phyloP scores from a whole-genome alignment of 1,139 yeast genomes.

The Magnusiomyces tetraspermus region DNA sequence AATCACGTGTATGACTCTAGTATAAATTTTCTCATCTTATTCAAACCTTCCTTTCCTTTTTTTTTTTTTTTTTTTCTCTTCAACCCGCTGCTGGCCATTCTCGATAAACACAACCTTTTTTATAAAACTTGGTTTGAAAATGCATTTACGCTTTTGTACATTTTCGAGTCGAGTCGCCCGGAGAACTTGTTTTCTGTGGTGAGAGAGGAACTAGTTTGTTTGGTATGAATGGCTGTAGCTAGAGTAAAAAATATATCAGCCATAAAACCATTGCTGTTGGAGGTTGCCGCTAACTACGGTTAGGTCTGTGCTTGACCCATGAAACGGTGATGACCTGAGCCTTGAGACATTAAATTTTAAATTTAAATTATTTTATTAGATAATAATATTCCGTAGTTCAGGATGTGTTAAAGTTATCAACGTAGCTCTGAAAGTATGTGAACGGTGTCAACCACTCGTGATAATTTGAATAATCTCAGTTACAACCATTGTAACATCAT shows the following conservation, averaged over 20 bases:
- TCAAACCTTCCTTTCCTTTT: not conserved
- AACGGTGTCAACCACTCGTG: too few relatives aligned
- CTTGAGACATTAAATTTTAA: conserved; percentile 64
- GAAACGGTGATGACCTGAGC: conserved; percentile 88
- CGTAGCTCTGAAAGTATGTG: too few relatives aligned
- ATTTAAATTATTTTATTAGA: too few relatives aligned
- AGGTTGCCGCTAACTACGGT: conserved; percentile 59
- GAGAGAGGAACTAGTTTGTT: not conserved
- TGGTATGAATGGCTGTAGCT: conserved; percentile 1
- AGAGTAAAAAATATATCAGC: conserved; percentile 36
- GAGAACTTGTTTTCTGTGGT: too few relatives aligned
- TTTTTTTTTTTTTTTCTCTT: not conserved
- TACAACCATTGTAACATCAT: too few relatives aligned
- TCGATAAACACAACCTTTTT: not conserved
- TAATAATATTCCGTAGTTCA: too few relatives aligned
- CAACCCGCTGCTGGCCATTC: not conserved
- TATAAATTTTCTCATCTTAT: too few relatives aligned
- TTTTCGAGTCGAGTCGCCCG: not conserved
- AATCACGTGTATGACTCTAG: too few relatives aligned
- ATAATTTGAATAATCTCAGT: too few relatives aligned
- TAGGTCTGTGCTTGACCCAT: conserved; percentile 60
- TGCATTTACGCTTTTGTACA: conserved; percentile 4
- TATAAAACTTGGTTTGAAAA: not conserved
- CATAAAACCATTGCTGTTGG: conserved; percentile 89
- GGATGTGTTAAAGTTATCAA: too few relatives aligned